Evolutionary conservation across 2,329 filamentous ascomycete genomes (phyloP).

Genomic region (Phaeosphaeria sp.): DNA sequence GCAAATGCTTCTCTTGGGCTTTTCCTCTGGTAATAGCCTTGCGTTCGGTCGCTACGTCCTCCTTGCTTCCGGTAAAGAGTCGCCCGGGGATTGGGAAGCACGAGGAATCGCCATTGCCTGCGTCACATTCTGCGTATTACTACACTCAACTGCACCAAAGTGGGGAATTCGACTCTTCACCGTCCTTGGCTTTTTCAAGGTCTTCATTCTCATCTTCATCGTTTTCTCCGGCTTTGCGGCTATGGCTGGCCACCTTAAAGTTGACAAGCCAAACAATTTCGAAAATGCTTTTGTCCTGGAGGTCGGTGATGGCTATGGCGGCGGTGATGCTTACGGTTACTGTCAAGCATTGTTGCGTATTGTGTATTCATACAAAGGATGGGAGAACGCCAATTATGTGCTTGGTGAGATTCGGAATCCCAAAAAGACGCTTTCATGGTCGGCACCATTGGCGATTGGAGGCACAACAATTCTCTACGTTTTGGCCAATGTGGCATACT

Average conservation of each 20-base stretch:
- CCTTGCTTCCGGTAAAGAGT: conserved; percentile 57
- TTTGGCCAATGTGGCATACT: conserved; percentile 71
- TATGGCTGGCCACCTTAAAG: conserved; percentile 39
- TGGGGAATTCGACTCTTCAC: conserved; percentile 68
- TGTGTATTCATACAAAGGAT: conserved; percentile 68
- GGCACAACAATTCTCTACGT: conserved; percentile 68
- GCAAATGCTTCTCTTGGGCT: conserved; percentile 68
- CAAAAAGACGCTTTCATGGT: conserved; percentile 61
- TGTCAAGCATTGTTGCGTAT: conserved; percentile 65
- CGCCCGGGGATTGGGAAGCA: conserved; percentile 62
- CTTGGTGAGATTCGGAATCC: conserved; percentile 65
- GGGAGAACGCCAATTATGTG: conserved; percentile 68
- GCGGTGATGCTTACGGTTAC: conserved; percentile 52
- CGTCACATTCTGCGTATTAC: conserved; percentile 60
- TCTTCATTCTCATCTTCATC: conserved; percentile 66
- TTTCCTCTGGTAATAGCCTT: conserved; percentile 65
- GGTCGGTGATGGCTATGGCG: conserved; percentile 40
- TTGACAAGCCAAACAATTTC: conserved; percentile 63
- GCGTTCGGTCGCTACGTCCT: conserved; percentile 67
- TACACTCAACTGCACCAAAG: conserved; percentile 63
- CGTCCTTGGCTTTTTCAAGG: conserved; percentile 66
- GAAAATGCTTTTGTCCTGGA: conserved; percentile 62
- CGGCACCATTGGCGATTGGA: conserved; percentile 65
- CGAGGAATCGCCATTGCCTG: conserved; percentile 58
- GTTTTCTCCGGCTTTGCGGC: conserved; percentile 62